Evolutionary conservation across 2,329 filamentous ascomycete genomes (phyloP).

Genomic region (Exophiala sp.): DNA sequence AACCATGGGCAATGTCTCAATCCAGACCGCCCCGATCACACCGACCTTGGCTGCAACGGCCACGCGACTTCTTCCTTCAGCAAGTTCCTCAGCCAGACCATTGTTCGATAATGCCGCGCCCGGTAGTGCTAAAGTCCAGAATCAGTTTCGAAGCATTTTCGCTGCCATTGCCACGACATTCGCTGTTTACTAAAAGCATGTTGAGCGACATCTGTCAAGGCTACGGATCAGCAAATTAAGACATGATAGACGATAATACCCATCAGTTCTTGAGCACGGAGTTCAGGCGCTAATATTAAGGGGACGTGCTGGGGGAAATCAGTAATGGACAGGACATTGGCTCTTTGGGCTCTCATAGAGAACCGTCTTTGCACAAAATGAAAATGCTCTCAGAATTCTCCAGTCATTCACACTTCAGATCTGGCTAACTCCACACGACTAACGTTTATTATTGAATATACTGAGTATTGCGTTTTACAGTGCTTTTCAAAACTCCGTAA

Average conservation of each 20-base stretch:
- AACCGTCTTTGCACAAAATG: too few relatives aligned
- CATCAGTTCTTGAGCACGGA: neutral
- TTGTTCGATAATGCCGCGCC: constrained; percentile 16
- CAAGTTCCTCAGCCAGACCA: constrained; percentile 14
- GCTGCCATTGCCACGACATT: constrained; percentile 8
- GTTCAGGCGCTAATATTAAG: neutral
- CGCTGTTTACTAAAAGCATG: neutral
- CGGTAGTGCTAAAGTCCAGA: constrained; percentile 4
- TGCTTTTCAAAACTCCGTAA: too few relatives aligned
- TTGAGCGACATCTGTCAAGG: neutral
- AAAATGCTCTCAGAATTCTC: too few relatives aligned
- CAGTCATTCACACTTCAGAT: neutral
- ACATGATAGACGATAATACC: neutral
- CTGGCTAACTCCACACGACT: neutral
- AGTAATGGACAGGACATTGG: neutral
- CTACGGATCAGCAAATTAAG: neutral
- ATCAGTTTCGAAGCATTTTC: constrained; percentile 13
- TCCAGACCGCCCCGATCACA: constrained; percentile 10
- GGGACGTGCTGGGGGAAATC: neutral
- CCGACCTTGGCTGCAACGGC: constrained; percentile 12
- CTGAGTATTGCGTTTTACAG: too few relatives aligned
- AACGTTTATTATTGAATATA: too few relatives aligned
- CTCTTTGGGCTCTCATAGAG: too few relatives aligned
- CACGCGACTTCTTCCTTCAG: constrained; percentile 4
- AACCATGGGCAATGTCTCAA: constrained; percentile 13